A percentile compares a stretch with the other conserved stretches of the same genome.
Evolutionary conservation across 1,284 basidiomycete species (phyloP).

Genomic region (Sporisorium iseilematis-ciliati): DNA sequence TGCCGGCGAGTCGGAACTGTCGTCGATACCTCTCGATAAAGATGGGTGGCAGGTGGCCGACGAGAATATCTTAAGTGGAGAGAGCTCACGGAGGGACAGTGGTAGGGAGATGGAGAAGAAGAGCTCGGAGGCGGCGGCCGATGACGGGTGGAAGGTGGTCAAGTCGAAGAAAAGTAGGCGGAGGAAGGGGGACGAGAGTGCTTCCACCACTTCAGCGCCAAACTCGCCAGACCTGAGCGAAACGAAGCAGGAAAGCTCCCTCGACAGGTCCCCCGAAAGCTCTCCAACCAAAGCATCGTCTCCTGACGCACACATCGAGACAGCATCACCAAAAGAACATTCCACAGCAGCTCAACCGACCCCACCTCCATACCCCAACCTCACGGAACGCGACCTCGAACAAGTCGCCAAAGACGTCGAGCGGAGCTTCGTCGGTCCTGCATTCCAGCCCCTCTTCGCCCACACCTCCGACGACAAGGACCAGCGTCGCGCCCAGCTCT

Average conservation of each 20-base stretch:
- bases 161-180: slow-evolving; percentile 32
- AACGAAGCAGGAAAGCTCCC: slow-evolving; percentile 1
- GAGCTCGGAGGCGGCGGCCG: not conserved
- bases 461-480: not conserved
- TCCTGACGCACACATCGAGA: not conserved
- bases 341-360: too few relatives aligned
- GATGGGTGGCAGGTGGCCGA: slow-evolving; percentile 51
- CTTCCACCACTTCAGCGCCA: not conserved
- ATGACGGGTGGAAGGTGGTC: slow-evolving; percentile 45
- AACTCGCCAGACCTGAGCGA: slow-evolving; percentile 4
- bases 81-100: too few relatives aligned
- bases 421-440: slow-evolving; percentile 63
- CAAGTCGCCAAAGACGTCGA: slow-evolving; percentile 65
- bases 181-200: slow-evolving; percentile 3
- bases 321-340: not conserved
- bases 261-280: not conserved
- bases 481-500: slow-evolving; percentile 48
- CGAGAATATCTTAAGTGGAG: not conserved
- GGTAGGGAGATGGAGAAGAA: not conserved
- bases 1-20: slow-evolving; percentile 1
- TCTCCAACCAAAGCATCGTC: slow-evolving; percentile 5
- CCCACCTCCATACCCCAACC: slow-evolving; percentile 7
- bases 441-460: slow-evolving; percentile 22
- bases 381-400: slow-evolving; percentile 52
- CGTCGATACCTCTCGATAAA: slow-evolving; percentile 34